Evolutionary conservation across 108 stramenopile genomes (phyloP).

Genomic region (Mayamaea pseudoterrestris): DNA sequence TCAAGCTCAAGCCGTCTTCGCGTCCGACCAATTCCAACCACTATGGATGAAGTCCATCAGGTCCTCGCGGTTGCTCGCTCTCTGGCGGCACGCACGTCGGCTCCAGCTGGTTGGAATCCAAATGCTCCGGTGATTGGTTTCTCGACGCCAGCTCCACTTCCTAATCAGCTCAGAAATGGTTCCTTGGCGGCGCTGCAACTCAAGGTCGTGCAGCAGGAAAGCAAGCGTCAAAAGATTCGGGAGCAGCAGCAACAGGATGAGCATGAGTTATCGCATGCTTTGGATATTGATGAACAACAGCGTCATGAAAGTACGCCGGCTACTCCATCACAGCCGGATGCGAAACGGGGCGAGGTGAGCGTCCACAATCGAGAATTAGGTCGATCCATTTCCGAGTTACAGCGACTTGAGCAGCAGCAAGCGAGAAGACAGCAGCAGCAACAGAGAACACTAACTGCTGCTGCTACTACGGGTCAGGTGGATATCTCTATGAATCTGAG

Average conservation of each 20-base stretch:
- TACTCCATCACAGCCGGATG: constrained; percentile 8
- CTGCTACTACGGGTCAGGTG: too few species aligned
- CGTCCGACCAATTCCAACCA: constrained; percentile 45
- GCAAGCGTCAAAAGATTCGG: constrained; percentile 32
- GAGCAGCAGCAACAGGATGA: constrained; percentile 31
- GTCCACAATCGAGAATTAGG: constrained; percentile 3
- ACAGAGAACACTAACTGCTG: background rate
- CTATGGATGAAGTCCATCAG: constrained; percentile 39
- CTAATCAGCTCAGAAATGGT: constrained; percentile 74
- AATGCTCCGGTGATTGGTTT: constrained; percentile 67
- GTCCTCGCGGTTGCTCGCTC: constrained; percentile 60
- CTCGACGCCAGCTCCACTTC: constrained; percentile 71
- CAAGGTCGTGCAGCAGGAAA: constrained; percentile 32
- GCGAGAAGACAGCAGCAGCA: constrained; percentile 4
- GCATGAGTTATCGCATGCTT: constrained; percentile 10
- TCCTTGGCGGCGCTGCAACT: constrained; percentile 70
- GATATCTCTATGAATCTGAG: constrained; percentile 63
- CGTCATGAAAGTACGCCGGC: constrained; percentile 1
- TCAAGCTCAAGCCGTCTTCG: too few species aligned
- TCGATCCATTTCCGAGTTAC: constrained; percentile 5
- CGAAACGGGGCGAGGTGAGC: constrained; percentile 15
- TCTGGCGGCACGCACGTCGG: constrained; percentile 55
- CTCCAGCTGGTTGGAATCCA: constrained; percentile 78
- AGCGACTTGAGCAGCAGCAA: constrained; percentile 6
- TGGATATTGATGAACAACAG: constrained; percentile 9